These are phyloP conservation scores for Neurospora discreta DNA, from an alignment of 495 filamentous ascomycete genomes.

Conservation along the genomic window DNA sequence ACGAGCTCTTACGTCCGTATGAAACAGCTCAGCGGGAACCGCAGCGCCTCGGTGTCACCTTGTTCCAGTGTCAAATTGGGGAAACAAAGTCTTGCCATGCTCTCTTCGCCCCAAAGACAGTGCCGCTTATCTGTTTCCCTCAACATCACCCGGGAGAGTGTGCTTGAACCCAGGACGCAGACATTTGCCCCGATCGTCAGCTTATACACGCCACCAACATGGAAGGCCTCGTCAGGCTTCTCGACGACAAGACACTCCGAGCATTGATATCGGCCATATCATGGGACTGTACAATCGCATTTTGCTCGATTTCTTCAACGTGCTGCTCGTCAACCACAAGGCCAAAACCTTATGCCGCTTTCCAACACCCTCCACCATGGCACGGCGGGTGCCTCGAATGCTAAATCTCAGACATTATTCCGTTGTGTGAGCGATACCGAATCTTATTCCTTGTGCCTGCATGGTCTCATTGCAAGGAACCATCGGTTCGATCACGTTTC, in stretches of 20 bases:
- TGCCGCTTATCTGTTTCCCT: background rate
- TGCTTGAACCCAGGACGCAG: background rate
- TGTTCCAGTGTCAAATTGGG: background rate
- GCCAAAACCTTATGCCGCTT: background rate
- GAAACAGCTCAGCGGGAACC: background rate
- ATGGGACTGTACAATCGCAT: background rate
- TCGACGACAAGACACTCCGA: background rate
- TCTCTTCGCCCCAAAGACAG: background rate
- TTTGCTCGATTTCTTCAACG: background rate
- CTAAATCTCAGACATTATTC: slow-evolving; percentile 24
- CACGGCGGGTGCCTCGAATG: slow-evolving; percentile 9
- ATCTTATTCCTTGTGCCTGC: slow-evolving; percentile 1
- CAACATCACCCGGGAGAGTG: background rate
- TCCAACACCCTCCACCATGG: slow-evolving; percentile 1
- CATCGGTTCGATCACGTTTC: background rate
- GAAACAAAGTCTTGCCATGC: background rate
- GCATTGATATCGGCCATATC: background rate
- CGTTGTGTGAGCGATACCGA: slow-evolving; percentile 10
- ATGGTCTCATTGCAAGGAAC: background rate
- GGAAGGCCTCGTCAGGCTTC: background rate
- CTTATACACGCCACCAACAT: background rate
- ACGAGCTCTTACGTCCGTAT: slow-evolving; percentile 24
- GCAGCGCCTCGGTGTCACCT: slow-evolving; percentile 6
- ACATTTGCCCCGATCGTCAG: background rate
- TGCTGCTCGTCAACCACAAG: background rate